Conservation (phyloP, 345 rosid genomes). For the Sonneratia caseolaris region DNA sequence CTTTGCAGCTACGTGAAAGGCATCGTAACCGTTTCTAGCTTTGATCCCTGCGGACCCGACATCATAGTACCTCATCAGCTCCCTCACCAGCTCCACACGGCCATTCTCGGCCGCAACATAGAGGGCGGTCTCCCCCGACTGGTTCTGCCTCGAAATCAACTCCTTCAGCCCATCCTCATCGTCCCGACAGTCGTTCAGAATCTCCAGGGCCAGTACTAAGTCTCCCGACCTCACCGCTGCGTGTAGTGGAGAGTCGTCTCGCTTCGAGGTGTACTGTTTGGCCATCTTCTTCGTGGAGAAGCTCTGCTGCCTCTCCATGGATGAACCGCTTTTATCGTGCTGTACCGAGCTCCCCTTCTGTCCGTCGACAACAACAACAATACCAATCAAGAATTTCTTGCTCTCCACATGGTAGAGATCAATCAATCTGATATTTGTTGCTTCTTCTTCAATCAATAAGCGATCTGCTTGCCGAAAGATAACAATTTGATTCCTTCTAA, state of each 20-base stretch:
- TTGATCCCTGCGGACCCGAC: slow-evolving; percentile 43
- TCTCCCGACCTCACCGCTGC: slow-evolving; percentile 55
- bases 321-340: slow-evolving; percentile 7
- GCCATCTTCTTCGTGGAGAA: slow-evolving; percentile 42
- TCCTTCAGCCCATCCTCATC: slow-evolving; percentile 37
- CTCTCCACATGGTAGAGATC: not conserved
- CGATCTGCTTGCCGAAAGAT: not conserved
- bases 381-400: not conserved
- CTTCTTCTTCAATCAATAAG: not conserved
- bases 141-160: slow-evolving; percentile 55
- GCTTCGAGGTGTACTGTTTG: slow-evolving; percentile 62
- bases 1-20: slow-evolving; percentile 86
- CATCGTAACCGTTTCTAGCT: slow-evolving; percentile 78
- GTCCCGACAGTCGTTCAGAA: slow-evolving; percentile 25
- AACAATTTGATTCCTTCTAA: slow-evolving; percentile 4
- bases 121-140: slow-evolving; percentile 72
- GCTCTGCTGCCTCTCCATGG: slow-evolving; percentile 23
- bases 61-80: slow-evolving; percentile 51
- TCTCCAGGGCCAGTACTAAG: slow-evolving; percentile 36
- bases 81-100: slow-evolving; percentile 47
- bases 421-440: not conserved
- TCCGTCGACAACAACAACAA: not conserved
- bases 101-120: slow-evolving; percentile 83
- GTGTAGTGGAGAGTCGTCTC: slow-evolving; percentile 64
- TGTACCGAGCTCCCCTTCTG: not conserved